Evolutionary conservation across 176 grass and related monocot species (phyloP).

Genomic region (Saccharum officinarum): DNA sequence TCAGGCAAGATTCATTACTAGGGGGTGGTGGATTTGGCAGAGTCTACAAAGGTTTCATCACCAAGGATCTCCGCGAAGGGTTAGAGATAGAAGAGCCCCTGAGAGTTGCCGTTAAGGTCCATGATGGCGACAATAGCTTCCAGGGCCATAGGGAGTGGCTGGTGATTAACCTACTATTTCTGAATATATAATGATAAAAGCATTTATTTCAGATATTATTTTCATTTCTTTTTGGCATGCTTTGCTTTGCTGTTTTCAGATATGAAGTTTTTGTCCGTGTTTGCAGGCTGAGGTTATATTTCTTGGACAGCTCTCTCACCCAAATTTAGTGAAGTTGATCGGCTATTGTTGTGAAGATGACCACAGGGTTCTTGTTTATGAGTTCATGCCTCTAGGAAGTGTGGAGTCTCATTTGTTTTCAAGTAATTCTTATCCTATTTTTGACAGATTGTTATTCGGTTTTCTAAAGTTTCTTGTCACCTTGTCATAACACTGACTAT

Average conservation of each 20-base stretch:
- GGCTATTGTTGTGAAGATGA: constrained; percentile 81
- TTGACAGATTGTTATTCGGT: constrained; percentile 3
- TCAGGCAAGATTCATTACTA: constrained; percentile 71
- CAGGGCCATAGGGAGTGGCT: constrained; percentile 83
- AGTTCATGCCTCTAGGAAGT: constrained; percentile 76
- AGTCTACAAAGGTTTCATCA: constrained; percentile 76
- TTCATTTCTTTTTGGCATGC: not conserved
- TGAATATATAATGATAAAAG: not conserved
- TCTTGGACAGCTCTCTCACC: constrained; percentile 83
- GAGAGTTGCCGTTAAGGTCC: constrained; percentile 74
- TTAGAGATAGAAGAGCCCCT: constrained; percentile 49
- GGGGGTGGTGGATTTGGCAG: constrained; percentile 74
- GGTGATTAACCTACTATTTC: constrained; percentile 42
- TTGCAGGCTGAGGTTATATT: constrained; percentile 85
- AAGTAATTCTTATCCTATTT: constrained; percentile 37
- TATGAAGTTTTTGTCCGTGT: not conserved
- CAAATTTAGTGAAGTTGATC: constrained; percentile 83
- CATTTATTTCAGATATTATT: not conserved
- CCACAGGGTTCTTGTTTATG: constrained; percentile 73
- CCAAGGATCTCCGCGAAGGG: constrained; percentile 40
- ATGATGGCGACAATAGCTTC: constrained; percentile 84
- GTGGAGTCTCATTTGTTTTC: constrained; percentile 79
- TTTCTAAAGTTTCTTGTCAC: not conserved
- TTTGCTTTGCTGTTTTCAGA: constrained; percentile 8
- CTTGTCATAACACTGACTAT: not conserved